Evolutionary conservation across 805 yeast genomes (phyloP), one percentile per base, ranked within the genome.

Genomic region (Maudiozyma serrabonitensis): DNA sequence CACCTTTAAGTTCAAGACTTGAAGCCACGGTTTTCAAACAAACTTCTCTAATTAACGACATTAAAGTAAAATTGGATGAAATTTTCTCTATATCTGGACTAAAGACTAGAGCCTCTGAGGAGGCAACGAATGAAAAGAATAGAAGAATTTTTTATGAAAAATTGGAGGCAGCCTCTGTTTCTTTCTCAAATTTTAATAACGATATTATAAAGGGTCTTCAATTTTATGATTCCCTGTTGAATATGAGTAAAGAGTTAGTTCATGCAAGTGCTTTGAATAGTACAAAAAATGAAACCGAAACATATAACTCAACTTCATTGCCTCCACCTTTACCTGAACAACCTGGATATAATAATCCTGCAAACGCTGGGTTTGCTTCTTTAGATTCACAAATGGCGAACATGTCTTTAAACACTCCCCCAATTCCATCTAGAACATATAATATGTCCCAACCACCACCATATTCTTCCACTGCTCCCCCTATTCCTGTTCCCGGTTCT

Each of bases 11-110:
- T 46, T 73, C 75, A 2, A 77, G 95, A 48, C 69, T 91, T 25
- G 85, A 81, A 37, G 76, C 80, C 1, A 77, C 90, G 11, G 73
- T 84, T n/a, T 75, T 74, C 39, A 79, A 80, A 47, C 96, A 90
- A 63, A 73, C 74, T 23, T 66, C 68, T 2, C 63, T 81, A 7
- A 67, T 78, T 47, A 75, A 77, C 61, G 67, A 73, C 54, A 56
- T 70, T 48, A 66, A 79, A 71, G 54, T 68, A 47, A 60, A 68
- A 42, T 53, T 83, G 66, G 84, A 76, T 58, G 64, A 70, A 49
- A 69, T 73, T 32, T 70, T 68, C 50, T 71, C 65, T 60, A 71
- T 70, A 58, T 75, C 76, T 54, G 62, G 70, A 50, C 50, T 78
- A 61, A 56, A 76, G 64, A 61, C 71, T 57, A 59, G 69, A 59